These are phyloP conservation scores for Hemisphaericaspora xylofermentans DNA, from an alignment of 1,139 yeast genomes.

Conservation along the genomic window DNA sequence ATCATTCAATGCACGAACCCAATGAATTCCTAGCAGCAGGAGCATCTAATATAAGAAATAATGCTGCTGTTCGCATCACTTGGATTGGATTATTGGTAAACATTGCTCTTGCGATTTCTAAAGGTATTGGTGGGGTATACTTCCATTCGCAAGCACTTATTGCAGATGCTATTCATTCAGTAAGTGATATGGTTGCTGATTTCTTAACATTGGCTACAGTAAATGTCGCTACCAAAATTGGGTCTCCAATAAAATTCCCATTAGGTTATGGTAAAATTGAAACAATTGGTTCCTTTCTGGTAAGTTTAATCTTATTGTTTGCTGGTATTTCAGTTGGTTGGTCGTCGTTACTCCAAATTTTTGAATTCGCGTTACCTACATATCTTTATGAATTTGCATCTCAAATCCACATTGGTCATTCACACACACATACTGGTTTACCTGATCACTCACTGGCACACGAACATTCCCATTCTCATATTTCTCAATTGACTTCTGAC, in stretches of 20 bases:
- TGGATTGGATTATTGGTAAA: constrained; percentile 87
- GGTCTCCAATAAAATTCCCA: constrained; percentile 64
- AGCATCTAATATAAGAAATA: constrained; percentile 35
- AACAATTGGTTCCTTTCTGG: constrained; percentile 86
- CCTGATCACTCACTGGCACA: constrained; percentile 34
- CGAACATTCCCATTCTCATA: constrained; percentile 35
- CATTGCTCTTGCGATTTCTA: constrained; percentile 80
- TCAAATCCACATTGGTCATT: constrained; percentile 52
- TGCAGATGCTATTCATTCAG: constrained; percentile 93
- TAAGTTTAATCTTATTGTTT: constrained; percentile 73
- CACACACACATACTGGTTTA: constrained; percentile 43
- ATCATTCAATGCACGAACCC: constrained; percentile 39
- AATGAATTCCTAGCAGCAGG: constrained; percentile 38
- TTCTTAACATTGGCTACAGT: constrained; percentile 87
- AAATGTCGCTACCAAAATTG: constrained; percentile 67
- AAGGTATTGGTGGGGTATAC: constrained; percentile 83
- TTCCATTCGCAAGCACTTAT: constrained; percentile 93
- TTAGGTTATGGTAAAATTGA: constrained; percentile 92
- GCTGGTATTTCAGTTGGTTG: constrained; percentile 94
- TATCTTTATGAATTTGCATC: constrained; percentile 40
- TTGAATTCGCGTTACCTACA: constrained; percentile 67
- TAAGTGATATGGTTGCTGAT: constrained; percentile 87
- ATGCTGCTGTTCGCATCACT: constrained; percentile 91
- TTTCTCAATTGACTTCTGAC: constrained; percentile 4
- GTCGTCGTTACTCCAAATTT: constrained; percentile 70